phyloP scores from a whole-genome alignment of 352 stramenopile species.

The Phytophthora foliorum region DNA sequence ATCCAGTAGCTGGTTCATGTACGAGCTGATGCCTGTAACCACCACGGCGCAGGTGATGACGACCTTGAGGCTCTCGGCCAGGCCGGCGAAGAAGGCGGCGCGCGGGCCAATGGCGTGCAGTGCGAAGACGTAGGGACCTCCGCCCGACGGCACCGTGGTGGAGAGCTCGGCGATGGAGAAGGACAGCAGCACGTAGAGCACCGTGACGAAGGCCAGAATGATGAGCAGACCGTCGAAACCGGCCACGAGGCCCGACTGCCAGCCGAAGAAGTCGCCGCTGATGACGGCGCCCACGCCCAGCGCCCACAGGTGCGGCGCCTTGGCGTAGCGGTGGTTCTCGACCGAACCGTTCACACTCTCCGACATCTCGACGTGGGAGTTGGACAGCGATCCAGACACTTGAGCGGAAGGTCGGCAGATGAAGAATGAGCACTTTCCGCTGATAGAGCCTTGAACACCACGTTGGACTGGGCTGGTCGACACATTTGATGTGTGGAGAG shows the following conservation, averaged over 20 bases:
- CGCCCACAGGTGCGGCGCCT: slow-evolving; percentile 68
- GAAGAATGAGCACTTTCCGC: slow-evolving; percentile 19
- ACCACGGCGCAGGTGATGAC: slow-evolving; percentile 70
- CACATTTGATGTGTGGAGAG: slow-evolving; percentile 23
- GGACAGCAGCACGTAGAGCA: slow-evolving; percentile 65
- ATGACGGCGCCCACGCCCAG: slow-evolving; percentile 67
- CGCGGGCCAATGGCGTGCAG: slow-evolving; percentile 64
- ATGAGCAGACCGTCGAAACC: slow-evolving; percentile 53
- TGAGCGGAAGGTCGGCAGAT: slow-evolving; percentile 10
- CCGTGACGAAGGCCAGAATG: slow-evolving; percentile 62
- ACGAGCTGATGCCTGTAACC: slow-evolving; percentile 72
- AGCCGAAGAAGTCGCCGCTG: slow-evolving; percentile 67
- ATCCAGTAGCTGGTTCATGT: slow-evolving; percentile 66
- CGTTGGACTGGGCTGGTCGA: not conserved
- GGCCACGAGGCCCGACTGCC: slow-evolving; percentile 48
- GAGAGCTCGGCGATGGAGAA: slow-evolving; percentile 78
- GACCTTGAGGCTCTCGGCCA: slow-evolving; percentile 79
- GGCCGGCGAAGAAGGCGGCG: slow-evolving; percentile 69
- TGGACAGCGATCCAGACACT: not conserved
- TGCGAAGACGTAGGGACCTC: slow-evolving; percentile 73
- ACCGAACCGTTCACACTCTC: slow-evolving; percentile 23
- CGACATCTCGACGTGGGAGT: slow-evolving; percentile 5
- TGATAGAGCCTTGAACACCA: not conserved
- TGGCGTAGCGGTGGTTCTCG: slow-evolving; percentile 50
- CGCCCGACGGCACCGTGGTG: slow-evolving; percentile 59